Evolutionary conservation across 2,329 filamentous ascomycete species (phyloP).

Genomic region (Microsporum ferrugineum): DNA sequence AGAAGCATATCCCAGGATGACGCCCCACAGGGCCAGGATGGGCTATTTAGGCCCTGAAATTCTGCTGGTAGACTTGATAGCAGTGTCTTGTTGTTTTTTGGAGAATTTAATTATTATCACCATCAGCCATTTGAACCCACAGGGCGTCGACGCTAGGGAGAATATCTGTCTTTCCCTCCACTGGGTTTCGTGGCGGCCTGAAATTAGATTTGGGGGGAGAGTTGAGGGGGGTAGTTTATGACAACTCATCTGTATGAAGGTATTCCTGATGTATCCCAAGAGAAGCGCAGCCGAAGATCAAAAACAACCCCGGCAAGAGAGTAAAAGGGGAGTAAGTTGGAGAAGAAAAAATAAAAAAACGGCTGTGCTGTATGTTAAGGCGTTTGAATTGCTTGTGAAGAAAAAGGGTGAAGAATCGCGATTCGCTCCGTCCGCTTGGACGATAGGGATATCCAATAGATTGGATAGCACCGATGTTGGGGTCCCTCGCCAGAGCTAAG

Average conservation of each 20-base stretch:
- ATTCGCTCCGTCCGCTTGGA: neutral
- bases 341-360: neutral
- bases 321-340: neutral
- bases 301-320: neutral
- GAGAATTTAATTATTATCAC: neutral
- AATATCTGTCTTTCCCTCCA: neutral
- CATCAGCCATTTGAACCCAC: neutral
- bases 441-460: neutral
- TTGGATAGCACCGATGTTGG: neutral
- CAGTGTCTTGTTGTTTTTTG: neutral
- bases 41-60: constrained; percentile 1
- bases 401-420: neutral
- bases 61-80: neutral
- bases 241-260: constrained; percentile 1
- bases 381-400: neutral
- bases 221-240: constrained; percentile 1
- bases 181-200: constrained; percentile 4
- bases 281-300: neutral
- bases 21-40: constrained; percentile 1
- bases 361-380: neutral
- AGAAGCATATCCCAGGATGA: constrained; percentile 1
- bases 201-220: neutral
- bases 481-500: neutral
- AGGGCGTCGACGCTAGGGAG: constrained; percentile 4
- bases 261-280: neutral